Base-by-base conservation (phyloP, 2,329 filamentous ascomycete species). In the Byssothecium circinans region DNA sequence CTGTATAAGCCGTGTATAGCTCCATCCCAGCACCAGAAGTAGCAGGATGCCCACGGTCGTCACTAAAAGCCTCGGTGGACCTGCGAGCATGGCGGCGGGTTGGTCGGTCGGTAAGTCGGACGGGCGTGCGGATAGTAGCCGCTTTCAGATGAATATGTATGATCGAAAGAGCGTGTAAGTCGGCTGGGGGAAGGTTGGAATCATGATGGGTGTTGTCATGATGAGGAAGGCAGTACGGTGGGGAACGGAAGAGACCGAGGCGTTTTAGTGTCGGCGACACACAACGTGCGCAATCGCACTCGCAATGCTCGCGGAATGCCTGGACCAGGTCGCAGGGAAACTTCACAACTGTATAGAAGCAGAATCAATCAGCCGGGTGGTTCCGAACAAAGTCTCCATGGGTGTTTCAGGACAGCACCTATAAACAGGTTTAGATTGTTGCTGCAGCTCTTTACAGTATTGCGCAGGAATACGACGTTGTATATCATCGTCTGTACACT, bases 31-130 rank as follows among this genome's bases (percentile, higher is more conserved):
- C 38, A 52, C 46, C 22, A 69, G 52, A 19, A 58, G 49, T 19
- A 64, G 45, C 37, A 64, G 49, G 41, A 64, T 44, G 35, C 61
- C 55, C 43, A 68, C 43, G 27, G 65, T 53, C 40, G 64, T 64
- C n/a, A n/a, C n/a, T 2, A 68, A 46, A 15, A 67, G 55, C 44
- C 67, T 62, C 17, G 67, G 67, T 25, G 67, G 67, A 39, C 67
- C 64, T 43, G 65, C 62, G 45, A 70, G 60, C 67, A 70, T 69
- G 23, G n/a, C 67, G 59, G 33, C n/a, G n/a, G n/a, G n/a, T n/a
- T n/a, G n/a, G n/a, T n/a, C n/a, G n/a, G n/a, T n/a, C n/a, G n/a
- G n/a, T n/a, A 25, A 33, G 35, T 23, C 22, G 14, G n/a, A 20
- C n/a, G 11, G 7, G 25, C 27, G 10, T 22, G 34, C 15, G 15